Evolutionary conservation across 768 basidiomycete genomes (phyloP).

Genomic region (Tricholoma furcatifolium): DNA sequence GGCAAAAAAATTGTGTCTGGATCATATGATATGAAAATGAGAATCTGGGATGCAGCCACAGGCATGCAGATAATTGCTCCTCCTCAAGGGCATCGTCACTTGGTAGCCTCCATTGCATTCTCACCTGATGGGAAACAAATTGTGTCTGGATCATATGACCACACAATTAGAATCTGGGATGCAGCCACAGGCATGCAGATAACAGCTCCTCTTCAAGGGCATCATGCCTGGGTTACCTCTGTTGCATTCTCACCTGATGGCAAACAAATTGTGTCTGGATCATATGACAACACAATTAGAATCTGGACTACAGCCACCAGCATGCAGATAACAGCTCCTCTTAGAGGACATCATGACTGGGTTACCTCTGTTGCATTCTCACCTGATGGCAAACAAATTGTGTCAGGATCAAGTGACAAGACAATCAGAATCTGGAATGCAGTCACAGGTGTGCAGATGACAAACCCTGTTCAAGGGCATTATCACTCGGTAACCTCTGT

Average conservation of each 20-base stretch:
- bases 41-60: conserved; percentile 6
- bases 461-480: conserved; percentile 2
- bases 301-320: neutral
- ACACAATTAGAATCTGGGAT: conserved; percentile 4
- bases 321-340: neutral
- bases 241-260: conserved; percentile 12
- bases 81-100: neutral
- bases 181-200: neutral
- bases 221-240: neutral
- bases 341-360: neutral
- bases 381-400: conserved; percentile 19
- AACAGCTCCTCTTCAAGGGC: neutral
- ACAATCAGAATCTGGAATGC: conserved; percentile 19
- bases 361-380: conserved; percentile 15
- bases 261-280: conserved; percentile 12
- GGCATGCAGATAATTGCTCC: neutral
- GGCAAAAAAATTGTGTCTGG: conserved; percentile 5
- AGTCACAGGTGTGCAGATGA: too few relatives aligned
- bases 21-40: neutral
- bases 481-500: conserved; percentile 4
- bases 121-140: conserved; percentile 14
- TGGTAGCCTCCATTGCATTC: conserved; percentile 12
- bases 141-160: neutral
- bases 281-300: conserved; percentile 14
- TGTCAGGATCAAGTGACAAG: conserved; percentile 16